These are phyloP conservation scores for Xylaria nigripes DNA, from an alignment of 495 filamentous ascomycete species.

Conservation along the genomic window DNA sequence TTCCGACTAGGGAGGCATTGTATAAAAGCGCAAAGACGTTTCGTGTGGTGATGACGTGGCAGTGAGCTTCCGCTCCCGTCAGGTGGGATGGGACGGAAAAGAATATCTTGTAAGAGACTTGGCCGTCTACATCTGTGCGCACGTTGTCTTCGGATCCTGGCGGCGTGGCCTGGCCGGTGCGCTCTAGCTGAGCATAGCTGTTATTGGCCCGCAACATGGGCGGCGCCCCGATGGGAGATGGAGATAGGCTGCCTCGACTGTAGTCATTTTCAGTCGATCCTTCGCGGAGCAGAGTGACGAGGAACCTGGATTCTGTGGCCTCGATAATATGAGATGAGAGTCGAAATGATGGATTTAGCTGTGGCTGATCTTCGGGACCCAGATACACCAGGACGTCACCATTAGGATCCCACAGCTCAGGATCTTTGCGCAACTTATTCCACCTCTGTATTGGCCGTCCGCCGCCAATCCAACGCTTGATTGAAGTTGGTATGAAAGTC, in stretches of 20 bases:
- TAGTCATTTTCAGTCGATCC: slow-evolving; percentile 40
- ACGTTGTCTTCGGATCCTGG: slow-evolving; percentile 38
- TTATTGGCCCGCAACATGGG: slow-evolving; percentile 32
- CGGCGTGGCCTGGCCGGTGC: slow-evolving; percentile 32
- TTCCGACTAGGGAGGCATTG: slow-evolving; percentile 49
- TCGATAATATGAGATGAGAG: slow-evolving; percentile 50
- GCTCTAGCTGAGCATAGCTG: slow-evolving; percentile 24
- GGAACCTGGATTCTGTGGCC: slow-evolving; percentile 44
- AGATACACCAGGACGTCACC: slow-evolving; percentile 57
- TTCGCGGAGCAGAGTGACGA: slow-evolving; percentile 45
- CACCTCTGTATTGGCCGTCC: slow-evolving; percentile 42
- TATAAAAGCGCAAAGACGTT: slow-evolving; percentile 57
- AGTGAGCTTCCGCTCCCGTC: slow-evolving; percentile 38
- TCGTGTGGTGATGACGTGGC: slow-evolving; percentile 52
- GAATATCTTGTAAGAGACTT: slow-evolving; percentile 52
- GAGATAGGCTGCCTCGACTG: slow-evolving; percentile 29
- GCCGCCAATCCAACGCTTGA: slow-evolving; percentile 45
- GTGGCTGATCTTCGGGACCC: slow-evolving; percentile 31
- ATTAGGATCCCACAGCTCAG: slow-evolving; percentile 54
- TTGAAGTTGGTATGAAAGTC: slow-evolving; percentile 24
- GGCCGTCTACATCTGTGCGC: slow-evolving; percentile 37
- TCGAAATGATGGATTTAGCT: slow-evolving; percentile 47
- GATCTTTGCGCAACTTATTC: slow-evolving; percentile 50
- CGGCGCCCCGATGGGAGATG: slow-evolving; percentile 38
- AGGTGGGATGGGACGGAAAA: slow-evolving; percentile 43